Conservation (phyloP, 345 rosid species). For the Boechera retrofracta region DNA sequence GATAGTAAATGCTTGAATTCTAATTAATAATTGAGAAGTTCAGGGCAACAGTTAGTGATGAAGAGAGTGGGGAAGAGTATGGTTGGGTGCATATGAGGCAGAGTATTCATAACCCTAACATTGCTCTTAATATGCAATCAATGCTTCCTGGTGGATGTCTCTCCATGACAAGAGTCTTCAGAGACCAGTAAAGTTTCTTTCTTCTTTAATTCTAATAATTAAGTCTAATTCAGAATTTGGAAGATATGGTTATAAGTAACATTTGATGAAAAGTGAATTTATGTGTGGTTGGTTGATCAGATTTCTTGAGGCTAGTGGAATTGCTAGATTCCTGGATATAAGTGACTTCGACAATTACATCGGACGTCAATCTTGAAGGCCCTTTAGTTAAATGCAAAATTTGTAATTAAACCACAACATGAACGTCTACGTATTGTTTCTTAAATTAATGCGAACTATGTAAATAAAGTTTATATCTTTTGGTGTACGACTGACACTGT, state of each 20-base stretch:
- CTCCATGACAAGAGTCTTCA: constrained; percentile 55
- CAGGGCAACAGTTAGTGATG: constrained; percentile 72
- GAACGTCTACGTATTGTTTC: no score
- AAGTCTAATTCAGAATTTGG: not conserved
- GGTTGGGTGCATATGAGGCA: constrained; percentile 92
- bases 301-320: constrained; percentile 68
- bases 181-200: constrained; percentile 52
- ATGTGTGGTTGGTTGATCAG: constrained; percentile 50
- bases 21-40: constrained; percentile 1
- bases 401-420: not conserved
- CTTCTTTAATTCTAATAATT: not conserved
- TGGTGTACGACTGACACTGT: no score
- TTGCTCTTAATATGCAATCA: constrained; percentile 86
- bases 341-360: constrained; percentile 59
- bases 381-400: not conserved
- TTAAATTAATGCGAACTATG: not conserved
- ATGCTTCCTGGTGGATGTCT: constrained; percentile 67
- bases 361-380: constrained; percentile 39
- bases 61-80: constrained; percentile 57
- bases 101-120: constrained; percentile 91
- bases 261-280: constrained; percentile 2
- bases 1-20: not conserved
- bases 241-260: not conserved
- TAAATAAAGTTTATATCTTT: no score
- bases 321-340: constrained; percentile 64